Base-by-base conservation (phyloP, 1,284 basidiomycete genomes). In the Singerocomus inundabilis region DNA sequence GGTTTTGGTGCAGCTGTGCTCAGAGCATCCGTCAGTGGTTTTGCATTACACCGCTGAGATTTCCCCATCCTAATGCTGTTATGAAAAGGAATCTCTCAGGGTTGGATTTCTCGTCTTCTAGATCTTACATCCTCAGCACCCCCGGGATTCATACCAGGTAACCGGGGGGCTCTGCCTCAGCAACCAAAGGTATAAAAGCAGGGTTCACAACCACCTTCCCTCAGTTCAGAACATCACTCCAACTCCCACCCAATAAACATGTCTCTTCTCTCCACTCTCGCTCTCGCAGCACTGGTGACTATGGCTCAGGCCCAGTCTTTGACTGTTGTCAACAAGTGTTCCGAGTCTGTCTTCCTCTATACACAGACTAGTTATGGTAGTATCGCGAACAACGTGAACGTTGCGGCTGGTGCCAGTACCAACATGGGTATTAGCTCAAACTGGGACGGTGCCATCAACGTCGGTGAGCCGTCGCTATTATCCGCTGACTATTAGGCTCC, bases 391-490 rank as follows among this genome's bases (percentile, higher is more conserved):
- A 47, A 68, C 24, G 54, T 71, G 30, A 50, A 39, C 16, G 46
- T 70, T 18, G 48, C 36, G 18, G 53, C 58, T 18, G 64, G 60
- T 29, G 57, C 46, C 15, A 60, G 53, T 18, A 15, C 34, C 38
- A 57, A 70, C 58, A 21, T 68, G 57, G 68, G 59, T 26, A 68
- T 68, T n/a, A 68, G 60, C 32, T 53, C 60, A 37, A 50, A 67
- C 57, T 68, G 66, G 66, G 64, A 62, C 6, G 66, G 66, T 34
- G 62, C 68, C 28, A n/a, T 68, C 44, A 70, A 70, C 36, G 60
- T 59, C 28, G 66, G 66, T 69, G 38, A 52, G 69, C 44, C 4
- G 11, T 30, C 6, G 4, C 4, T 40, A 1, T 10, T 4, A 11
- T 33, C n/a, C 1, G 10, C 28, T 5, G 10, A 24, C 21, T 7